These are phyloP conservation scores for Ambrosiella cleistominuta DNA, from an alignment of 2,329 filamentous ascomycete species.

Conservation along the genomic window DNA sequence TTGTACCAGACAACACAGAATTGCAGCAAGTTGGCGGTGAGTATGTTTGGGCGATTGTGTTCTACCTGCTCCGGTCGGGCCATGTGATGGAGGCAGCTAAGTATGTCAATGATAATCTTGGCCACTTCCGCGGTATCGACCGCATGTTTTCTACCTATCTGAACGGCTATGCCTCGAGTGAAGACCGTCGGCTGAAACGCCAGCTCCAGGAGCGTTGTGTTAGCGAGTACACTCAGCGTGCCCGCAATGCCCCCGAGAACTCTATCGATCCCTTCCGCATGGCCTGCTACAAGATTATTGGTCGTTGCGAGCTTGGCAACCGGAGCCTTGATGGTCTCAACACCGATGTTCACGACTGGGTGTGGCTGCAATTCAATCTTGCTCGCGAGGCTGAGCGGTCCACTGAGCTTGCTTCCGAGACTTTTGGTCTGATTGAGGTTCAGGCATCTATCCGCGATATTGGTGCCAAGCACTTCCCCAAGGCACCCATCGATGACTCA, in stretches of 20 bases:
- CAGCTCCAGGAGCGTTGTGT: slow-evolving; percentile 76
- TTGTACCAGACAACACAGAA: slow-evolving; percentile 64
- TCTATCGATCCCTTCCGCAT: slow-evolving; percentile 87
- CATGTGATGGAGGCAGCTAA: slow-evolving; percentile 68
- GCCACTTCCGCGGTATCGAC: slow-evolving; percentile 76
- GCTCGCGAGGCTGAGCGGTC: slow-evolving; percentile 47
- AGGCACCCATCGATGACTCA: slow-evolving; percentile 53
- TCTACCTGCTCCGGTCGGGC: slow-evolving; percentile 75
- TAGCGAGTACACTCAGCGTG: slow-evolving; percentile 73
- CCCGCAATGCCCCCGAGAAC: slow-evolving; percentile 68
- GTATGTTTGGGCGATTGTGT: slow-evolving; percentile 85
- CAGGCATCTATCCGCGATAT: slow-evolving; percentile 74
- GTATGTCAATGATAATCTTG: slow-evolving; percentile 66
- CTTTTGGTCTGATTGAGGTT: slow-evolving; percentile 48
- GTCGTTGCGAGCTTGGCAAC: slow-evolving; percentile 52
- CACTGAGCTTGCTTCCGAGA: slow-evolving; percentile 47
- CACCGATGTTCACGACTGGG: slow-evolving; percentile 51
- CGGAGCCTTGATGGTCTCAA: slow-evolving; percentile 45
- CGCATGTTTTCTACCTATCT: slow-evolving; percentile 80
- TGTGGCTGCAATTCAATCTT: slow-evolving; percentile 55
- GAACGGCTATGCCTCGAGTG: slow-evolving; percentile 59
- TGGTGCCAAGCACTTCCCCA: slow-evolving; percentile 77
- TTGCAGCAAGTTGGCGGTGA: slow-evolving; percentile 67
- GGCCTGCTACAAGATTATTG: slow-evolving; percentile 95
- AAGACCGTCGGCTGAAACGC: slow-evolving; percentile 58